A percentile compares a stretch with the other conserved stretches of the same genome.
phyloP scores from a whole-genome alignment of 164 flowering plant genomes.

The Macadamia tetraphylla region DNA sequence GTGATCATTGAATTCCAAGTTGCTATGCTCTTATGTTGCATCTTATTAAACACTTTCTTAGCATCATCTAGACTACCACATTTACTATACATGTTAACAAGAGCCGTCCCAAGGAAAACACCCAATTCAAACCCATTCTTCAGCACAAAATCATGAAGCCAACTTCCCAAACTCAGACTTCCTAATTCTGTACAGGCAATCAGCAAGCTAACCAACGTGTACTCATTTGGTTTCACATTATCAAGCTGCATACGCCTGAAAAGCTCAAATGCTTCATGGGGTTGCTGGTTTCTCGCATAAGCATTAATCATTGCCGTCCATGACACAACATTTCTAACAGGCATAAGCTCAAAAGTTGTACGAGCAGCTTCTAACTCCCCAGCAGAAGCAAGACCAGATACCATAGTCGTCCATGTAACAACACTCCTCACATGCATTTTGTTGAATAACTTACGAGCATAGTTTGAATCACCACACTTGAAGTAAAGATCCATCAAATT shows the following conservation, averaged over 20 bases:
- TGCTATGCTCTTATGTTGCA: conserved; percentile 44
- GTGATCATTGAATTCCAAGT: conserved; percentile 81
- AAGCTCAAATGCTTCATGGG: conserved; percentile 45
- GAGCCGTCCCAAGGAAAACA: conserved; percentile 57
- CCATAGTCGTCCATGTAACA: conserved; percentile 64
- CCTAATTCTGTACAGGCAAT: conserved; percentile 48
- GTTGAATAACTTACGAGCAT: conserved; percentile 46
- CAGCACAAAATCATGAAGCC: conserved; percentile 49
- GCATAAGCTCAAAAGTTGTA: conserved; percentile 42
- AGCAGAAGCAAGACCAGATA: conserved; percentile 36
- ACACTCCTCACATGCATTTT: conserved; percentile 46
- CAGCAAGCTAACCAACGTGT: conserved; percentile 56
- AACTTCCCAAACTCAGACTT: conserved; percentile 43
- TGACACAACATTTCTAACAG: conserved; percentile 49
- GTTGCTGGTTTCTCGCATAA: conserved; percentile 29
- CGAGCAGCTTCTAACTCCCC: conserved; percentile 42
- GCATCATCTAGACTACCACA: conserved; percentile 66
- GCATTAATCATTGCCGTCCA: conserved; percentile 70
- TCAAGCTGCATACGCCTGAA: conserved; percentile 46
- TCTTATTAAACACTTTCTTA: conserved; percentile 38
- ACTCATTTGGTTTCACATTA: conserved; percentile 56
- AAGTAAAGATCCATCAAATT: conserved; percentile 55
- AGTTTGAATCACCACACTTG: conserved; percentile 28
- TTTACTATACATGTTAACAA: conserved; percentile 69
- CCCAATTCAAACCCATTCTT: conserved; percentile 39